Conservation (phyloP, 331 rosid genomes). For the Cydonia oblonga region DNA sequence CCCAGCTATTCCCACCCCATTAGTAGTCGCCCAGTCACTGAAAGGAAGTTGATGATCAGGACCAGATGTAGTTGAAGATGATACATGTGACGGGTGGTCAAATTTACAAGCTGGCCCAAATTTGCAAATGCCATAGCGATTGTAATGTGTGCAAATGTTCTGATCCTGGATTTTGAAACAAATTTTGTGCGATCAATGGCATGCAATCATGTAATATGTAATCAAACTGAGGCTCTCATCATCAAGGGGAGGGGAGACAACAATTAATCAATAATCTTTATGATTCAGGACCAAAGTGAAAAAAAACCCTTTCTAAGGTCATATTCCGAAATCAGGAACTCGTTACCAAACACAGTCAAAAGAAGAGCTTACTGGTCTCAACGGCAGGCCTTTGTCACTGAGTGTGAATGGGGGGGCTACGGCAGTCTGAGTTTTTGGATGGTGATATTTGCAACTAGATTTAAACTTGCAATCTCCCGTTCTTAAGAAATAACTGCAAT, state of each 20-base stretch:
- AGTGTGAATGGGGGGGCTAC: slow-evolving; percentile 36
- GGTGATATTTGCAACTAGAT: slow-evolving; percentile 84
- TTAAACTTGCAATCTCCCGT: slow-evolving; percentile 86
- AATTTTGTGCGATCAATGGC: background rate
- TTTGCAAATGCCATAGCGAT: slow-evolving; percentile 88
- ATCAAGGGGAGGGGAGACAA: background rate
- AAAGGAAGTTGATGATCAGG: slow-evolving; percentile 38
- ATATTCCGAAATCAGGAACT: background rate
- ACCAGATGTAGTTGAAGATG: slow-evolving; percentile 24
- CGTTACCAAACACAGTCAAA: background rate
- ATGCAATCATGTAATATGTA: background rate
- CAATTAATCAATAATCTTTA: background rate
- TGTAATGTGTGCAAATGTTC: slow-evolving; percentile 58
- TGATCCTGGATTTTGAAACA: slow-evolving; percentile 54
- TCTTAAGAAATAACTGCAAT: slow-evolving; percentile 74
- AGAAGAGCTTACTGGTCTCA: slow-evolving; percentile 75
- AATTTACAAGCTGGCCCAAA: slow-evolving; percentile 86
- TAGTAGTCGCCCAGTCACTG: slow-evolving; percentile 23
- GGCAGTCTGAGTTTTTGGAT: slow-evolving; percentile 52
- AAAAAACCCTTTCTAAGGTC: background rate
- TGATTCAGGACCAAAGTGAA: background rate
- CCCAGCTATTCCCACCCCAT: slow-evolving; percentile 34
- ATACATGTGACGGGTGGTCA: slow-evolving; percentile 40
- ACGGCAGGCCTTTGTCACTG: slow-evolving; percentile 89
- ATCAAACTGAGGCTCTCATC: background rate